Evolutionary conservation across 495 filamentous ascomycete genomes (phyloP).

Genomic region (Saxophila tyrrhenica): DNA sequence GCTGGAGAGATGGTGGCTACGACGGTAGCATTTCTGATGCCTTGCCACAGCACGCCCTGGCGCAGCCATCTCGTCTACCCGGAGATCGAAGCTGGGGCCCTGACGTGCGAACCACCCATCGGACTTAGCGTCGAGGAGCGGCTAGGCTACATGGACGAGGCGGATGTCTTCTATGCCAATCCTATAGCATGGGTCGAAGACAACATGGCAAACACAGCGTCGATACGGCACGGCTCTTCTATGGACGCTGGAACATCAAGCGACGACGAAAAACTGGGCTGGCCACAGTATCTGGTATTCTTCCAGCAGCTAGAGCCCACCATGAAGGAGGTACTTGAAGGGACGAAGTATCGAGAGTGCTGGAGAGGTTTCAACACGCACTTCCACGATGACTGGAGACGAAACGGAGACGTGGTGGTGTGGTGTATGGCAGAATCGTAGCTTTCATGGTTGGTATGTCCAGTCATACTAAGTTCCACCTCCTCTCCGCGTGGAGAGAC

Average conservation of each 20-base stretch:
- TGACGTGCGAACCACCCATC: constrained; percentile 85
- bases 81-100: constrained; percentile 66
- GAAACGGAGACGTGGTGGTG: constrained; percentile 75
- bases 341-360: constrained; percentile 53
- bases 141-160: constrained; percentile 67
- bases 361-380: constrained; percentile 68
- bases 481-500: no score
- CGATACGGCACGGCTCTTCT: constrained; percentile 11
- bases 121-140: constrained; percentile 47
- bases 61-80: constrained; percentile 71
- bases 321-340: constrained; percentile 37
- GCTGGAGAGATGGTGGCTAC: constrained; percentile 26
- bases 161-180: constrained; percentile 74
- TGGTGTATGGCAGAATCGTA: constrained; percentile 42
- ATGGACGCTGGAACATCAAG: neutral
- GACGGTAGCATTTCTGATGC: constrained; percentile 85
- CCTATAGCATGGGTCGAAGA: constrained; percentile 47
- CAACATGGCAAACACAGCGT: constrained; percentile 32
- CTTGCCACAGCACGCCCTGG: constrained; percentile 97
- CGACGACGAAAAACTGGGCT: constrained; percentile 24
- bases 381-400: constrained; percentile 80
- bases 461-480: no score
- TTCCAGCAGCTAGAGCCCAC: constrained; percentile 50
- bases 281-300: constrained; percentile 55
- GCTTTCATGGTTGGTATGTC: no score